phyloP scores from a whole-genome alignment of 2,329 filamentous ascomycete species.

The Diaporthe capsici region DNA sequence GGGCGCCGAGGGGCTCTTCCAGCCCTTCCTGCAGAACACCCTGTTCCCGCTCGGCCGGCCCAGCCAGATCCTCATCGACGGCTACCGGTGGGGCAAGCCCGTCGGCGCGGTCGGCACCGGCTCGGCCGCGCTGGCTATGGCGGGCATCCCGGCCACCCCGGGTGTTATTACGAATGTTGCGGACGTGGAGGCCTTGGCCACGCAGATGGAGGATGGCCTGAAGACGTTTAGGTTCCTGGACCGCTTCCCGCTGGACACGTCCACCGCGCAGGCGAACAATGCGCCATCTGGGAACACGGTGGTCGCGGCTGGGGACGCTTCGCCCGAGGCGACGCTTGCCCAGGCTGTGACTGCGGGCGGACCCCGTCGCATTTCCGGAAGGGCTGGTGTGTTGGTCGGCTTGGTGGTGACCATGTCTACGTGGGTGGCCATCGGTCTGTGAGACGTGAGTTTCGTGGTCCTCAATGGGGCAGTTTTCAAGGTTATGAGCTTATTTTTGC shows the following conservation, averaged over 20 bases:
- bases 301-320: not conserved
- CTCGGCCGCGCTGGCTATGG: constrained; percentile 54
- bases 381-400: not conserved
- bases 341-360: constrained; percentile 21
- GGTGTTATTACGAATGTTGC: constrained; percentile 57
- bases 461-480: not conserved
- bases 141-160: constrained; percentile 58
- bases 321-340: not conserved
- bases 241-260: constrained; percentile 71
- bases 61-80: constrained; percentile 72
- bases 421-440: not conserved
- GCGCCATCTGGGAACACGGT: not conserved
- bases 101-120: constrained; percentile 70
- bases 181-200: constrained; percentile 56
- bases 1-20: constrained; percentile 68
- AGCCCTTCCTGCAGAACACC: constrained; percentile 57
- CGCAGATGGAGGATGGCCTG: constrained; percentile 69
- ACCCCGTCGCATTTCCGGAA: no score
- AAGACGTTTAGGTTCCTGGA: constrained; percentile 76
- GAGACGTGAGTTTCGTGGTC: not conserved
- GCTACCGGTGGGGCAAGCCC: constrained; percentile 79
- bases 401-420: not conserved
- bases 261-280: not conserved
- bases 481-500: not conserved
- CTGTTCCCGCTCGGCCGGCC: constrained; percentile 76